Evolutionary conservation across 192 early-diverging fungal genomes (phyloP), one percentile per base, ranked within the genome.

Genomic region (Podila epigama): DNA sequence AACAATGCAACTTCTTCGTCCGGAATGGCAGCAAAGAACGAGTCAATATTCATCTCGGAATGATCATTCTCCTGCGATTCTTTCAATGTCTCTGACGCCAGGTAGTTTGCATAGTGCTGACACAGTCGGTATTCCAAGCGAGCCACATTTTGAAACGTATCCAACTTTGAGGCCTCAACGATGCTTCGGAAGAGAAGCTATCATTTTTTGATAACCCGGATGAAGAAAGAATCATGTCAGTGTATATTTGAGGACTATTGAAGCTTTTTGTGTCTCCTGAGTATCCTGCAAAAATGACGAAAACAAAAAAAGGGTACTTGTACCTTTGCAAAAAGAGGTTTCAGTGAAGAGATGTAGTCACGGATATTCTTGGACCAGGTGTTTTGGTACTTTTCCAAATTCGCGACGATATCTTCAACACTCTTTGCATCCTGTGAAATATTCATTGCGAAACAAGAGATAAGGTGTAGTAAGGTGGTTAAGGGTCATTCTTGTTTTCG

Each of bases 311-410:
- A 11, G 7, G 2, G 7, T 12, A 7, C 18, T 13, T 22, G 52
- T 80, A 83, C 82, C 69, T 80, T 70, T 3, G 79, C 69, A 18
- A 66, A 54, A 11, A 72, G 51, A n/a, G 81, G 75, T 5, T 75
- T 68, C 27, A 80, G 40, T 3, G 66, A 65, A 1, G 64, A n/a
- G 39, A 84, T 75, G 52, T 86, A 81, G 0, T 67, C 33, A 3
- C 79, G 57, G 11, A 86, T 81, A 11, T 55, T 63, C 20, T 80
- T 68, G 35, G 80, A 79, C 85, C 85, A 86, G 22, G 33, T 59
- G 29, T 77, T 82, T 36, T 70, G 60, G 28, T 70, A 66, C 33
- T 73, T 66, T 36, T 70, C 59, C 66, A 86, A 53, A 1, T 61
- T 64, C 25, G 51, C 31, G 18, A 81, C 28, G 22, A 86, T 50